phyloP scores from a whole-genome alignment of 2,329 filamentous ascomycete species.

The Colletotrichum camelliae region DNA sequence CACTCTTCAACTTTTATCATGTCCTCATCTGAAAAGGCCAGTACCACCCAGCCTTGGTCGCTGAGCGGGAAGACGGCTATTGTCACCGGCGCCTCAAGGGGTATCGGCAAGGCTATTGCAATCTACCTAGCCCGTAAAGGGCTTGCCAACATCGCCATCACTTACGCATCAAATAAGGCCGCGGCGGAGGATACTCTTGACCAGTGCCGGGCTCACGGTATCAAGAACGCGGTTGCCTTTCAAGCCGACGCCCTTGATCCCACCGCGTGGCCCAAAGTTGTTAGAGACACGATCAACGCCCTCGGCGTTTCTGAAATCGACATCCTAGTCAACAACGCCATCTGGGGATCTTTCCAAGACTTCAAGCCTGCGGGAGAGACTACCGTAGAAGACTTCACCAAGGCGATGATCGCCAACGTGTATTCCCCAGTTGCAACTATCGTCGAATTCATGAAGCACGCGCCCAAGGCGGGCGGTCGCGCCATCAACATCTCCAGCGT shows the following conservation, averaged over 20 bases:
- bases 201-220: not conserved
- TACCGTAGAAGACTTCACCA: not conserved
- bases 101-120: not conserved
- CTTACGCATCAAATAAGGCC: not conserved
- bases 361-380: not conserved
- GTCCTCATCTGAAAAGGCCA: not conserved
- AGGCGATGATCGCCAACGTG: not conserved
- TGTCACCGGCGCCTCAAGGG: not conserved
- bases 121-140: not conserved
- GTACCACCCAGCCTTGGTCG: not conserved
- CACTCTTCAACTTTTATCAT: not conserved
- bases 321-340: conserved; percentile 5
- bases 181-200: not conserved
- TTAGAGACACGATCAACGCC: not conserved
- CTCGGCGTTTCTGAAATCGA: not conserved
- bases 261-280: not conserved
- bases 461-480: conserved; percentile 17
- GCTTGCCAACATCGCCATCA: not conserved
- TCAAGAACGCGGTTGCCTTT: not conserved
- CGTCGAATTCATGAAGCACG: conserved; percentile 30
- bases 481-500: conserved; percentile 7
- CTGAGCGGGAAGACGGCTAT: not conserved
- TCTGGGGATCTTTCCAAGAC: not conserved
- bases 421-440: conserved; percentile 31
- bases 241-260: not conserved